phyloP scores from a whole-genome alignment of 2,329 filamentous ascomycete genomes.

The Aspergillus pseudoglaucus region DNA sequence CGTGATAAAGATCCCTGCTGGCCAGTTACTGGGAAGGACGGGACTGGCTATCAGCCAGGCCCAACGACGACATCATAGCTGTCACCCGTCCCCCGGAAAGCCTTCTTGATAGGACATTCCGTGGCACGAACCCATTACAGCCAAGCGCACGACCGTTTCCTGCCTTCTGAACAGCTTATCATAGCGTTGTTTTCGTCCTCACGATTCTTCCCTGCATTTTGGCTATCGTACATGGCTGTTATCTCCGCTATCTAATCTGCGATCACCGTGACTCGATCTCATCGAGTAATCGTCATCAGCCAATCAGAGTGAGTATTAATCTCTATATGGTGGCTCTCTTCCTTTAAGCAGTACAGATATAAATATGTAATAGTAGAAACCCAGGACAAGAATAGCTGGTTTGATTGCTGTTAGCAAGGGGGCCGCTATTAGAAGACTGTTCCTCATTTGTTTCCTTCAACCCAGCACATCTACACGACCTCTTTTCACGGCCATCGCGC shows the following conservation, averaged over 20 bases:
- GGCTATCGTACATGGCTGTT: background rate
- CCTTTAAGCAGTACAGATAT: too few relatives aligned
- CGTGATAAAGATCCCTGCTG: background rate
- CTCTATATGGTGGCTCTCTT: too few relatives aligned
- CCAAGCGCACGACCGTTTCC: background rate
- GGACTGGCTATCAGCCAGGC: too few relatives aligned
- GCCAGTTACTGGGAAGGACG: too few relatives aligned
- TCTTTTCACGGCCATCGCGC: too few relatives aligned
- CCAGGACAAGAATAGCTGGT: background rate
- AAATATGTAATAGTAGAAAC: too few relatives aligned
- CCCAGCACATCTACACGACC: too few relatives aligned
- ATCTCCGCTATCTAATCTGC: constrained; percentile 1
- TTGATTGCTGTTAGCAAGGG: background rate
- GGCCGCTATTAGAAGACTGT: too few relatives aligned
- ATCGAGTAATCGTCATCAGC: background rate
- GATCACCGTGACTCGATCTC: background rate
- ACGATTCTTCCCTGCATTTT: background rate
- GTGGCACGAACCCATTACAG: background rate
- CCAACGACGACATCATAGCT: background rate
- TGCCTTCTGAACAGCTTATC: background rate
- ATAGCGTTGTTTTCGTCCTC: background rate
- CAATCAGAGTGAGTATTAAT: background rate
- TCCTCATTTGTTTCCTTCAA: too few relatives aligned
- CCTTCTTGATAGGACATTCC: background rate
- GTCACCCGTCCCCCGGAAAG: background rate